Percentiles rank a stretch among this genome's conserved stretches.
These are phyloP conservation scores for Cryomyces minteri DNA, from an alignment of 495 filamentous ascomycete species.

Conservation along the genomic window DNA sequence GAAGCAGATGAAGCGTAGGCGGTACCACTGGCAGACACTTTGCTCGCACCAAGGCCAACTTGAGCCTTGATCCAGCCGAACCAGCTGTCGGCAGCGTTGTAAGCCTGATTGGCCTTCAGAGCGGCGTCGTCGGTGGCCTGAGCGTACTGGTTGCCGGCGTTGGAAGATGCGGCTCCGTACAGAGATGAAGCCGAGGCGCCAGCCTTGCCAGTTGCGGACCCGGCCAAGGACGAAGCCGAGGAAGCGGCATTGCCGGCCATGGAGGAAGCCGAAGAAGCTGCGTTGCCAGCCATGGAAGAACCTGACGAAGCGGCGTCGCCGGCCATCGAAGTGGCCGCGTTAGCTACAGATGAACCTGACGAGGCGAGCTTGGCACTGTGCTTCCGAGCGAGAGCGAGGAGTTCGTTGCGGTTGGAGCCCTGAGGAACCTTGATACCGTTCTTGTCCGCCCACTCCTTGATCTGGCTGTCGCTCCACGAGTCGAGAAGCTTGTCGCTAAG, in stretches of 20 bases:
- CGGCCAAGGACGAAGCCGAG: conserved; percentile 39
- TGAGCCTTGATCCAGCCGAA: background rate
- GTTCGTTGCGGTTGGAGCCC: conserved; percentile 75
- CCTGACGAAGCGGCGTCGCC: conserved; percentile 28
- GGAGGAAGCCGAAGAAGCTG: conserved; percentile 34
- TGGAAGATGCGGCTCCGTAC: conserved; percentile 66
- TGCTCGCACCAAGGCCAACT: background rate
- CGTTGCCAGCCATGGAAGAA: conserved; percentile 40
- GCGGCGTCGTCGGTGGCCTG: conserved; percentile 54
- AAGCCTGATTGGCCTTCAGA: conserved; percentile 36
- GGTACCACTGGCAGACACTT: background rate
- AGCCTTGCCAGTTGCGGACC: conserved; percentile 44
- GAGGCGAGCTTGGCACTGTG: conserved; percentile 51
- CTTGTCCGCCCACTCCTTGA: conserved; percentile 66
- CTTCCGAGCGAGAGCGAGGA: conserved; percentile 80
- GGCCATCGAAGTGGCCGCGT: conserved; percentile 27
- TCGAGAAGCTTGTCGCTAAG: conserved; percentile 72
- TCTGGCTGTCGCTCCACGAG: conserved; percentile 65
- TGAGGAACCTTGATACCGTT: conserved; percentile 70
- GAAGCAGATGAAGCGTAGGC: background rate
- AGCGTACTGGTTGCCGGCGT: conserved; percentile 59
- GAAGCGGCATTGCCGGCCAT: conserved; percentile 34
- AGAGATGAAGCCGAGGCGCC: conserved; percentile 43
- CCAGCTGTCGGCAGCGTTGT: background rate
- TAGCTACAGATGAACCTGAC: conserved; percentile 36